Base-by-base conservation (phyloP, 1,139 yeast species). In the Debaryomycetaceae sp. region DNA sequence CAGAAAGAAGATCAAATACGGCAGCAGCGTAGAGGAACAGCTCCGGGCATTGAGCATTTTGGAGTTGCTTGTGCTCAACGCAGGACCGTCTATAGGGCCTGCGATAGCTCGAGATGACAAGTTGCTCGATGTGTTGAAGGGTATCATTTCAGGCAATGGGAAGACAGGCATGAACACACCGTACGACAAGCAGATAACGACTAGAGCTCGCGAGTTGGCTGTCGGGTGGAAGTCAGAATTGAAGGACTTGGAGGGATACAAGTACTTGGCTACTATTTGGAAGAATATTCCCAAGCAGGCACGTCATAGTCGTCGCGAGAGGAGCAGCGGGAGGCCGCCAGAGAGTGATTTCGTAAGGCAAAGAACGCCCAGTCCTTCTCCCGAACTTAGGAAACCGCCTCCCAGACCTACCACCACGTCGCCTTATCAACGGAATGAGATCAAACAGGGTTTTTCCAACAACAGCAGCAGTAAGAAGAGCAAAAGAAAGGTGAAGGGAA, bases 1-100 rank as follows among this genome's bases (percentile, higher is more conserved):
- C 35, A 76, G 99, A 43, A 93, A 93, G 69, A 82, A 84, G 59
- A 71, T 93, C 60, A 93, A 93, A 66, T 87, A 93, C 60, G 98
- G 98, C n/a, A 63, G 60, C 23, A 56, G 71, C 1, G 60, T 66
- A 1, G 70, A 70, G 29, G 83, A 81, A 49, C 93, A 86, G 58
- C 53, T 76, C 43, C 75, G 87, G 43, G 87, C 96, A 0, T 66
- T 91, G 51, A 78, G 78, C 46, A 58, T 91, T 17, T 70, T 90
- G 48, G 96, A 91, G 58, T 72, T 87, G 34, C 66, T 91, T 46
- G 83, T 91, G 4, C 78, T 86, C 47, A 91, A 91, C 62, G 88
- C 95, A 3, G 88, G 91, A 1, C 45, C 54, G 14, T 57, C 63
- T 39, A 68, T 72, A 43, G 77, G 76, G 2, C 69, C 72, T 2